Evolutionary conservation across 2,329 filamentous ascomycete species (phyloP), one percentile per base, ranked within the genome.

Genomic region (Sphaerulina populicola): DNA sequence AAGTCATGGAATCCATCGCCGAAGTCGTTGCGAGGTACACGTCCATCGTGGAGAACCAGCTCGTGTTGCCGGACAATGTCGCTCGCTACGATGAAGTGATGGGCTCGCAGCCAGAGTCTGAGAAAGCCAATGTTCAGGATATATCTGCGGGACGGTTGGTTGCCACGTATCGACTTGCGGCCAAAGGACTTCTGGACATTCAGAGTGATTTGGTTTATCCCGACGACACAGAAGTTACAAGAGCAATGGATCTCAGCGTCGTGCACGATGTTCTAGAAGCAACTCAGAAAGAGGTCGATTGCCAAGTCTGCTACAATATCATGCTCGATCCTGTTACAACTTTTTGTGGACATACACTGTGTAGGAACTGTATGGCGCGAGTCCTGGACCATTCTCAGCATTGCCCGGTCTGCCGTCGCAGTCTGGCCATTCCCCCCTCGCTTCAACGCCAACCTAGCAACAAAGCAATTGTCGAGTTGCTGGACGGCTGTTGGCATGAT

Each of bases 271-370:
- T 93, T 11, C 80, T 81, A 60, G 77, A 84, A 23, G 72, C 74
- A 1, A 74, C 80, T 2, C 79, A 82, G 54, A 73, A 75, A 12
- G 88, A 94, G 64, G 73, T 94, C 63, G 88, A 95, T 62, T 96
- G 90, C 59, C 87, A 93, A 61, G 82, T 95, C 52, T 95, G 90
- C 69, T 94, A 91, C 66, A 79, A 82, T 37, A 69, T 94, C 18
- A 85, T 91, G 66, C 72, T 88, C 54, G 86, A 94, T 55, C 88
- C 90, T 0, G 73, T 90, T 46, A 95, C 89, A 0, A 94, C 88
- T 0, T 76, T 80, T 1, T 96, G 90, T 62, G 90, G 90, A 1
- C 90, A 96, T 66, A 95, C 88, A 0, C 91, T 93, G 62, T 96
- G 90, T 66, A 82, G 86, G 15, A 78, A 79, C 53, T 96, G 90